Evolutionary conservation across 768 basidiomycete species (phyloP), one percentile per base, ranked within the genome.

Genomic region (Leucocoprinus leucothites): DNA sequence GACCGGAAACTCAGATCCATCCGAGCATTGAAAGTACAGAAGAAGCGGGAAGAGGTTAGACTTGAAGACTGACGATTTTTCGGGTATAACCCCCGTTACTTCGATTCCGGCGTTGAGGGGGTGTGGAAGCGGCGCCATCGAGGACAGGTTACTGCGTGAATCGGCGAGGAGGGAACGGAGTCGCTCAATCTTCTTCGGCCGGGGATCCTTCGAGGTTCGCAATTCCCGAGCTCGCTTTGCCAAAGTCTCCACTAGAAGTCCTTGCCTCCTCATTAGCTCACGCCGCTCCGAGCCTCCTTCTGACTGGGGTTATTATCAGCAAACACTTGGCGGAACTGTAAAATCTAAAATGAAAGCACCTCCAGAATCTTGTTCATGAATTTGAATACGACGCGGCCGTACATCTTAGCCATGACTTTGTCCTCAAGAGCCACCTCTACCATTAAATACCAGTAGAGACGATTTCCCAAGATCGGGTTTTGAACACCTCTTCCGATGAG

Each of bases 141-240:
- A 81, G 8, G 83, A 74, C n/a, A 98, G 81, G 35, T 82, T 85
- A 64, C 91, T 88, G 74, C 94, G 95, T 1, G 88, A 77, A 64
- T 98, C 96, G 3, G 82, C 81, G 47, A 99, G 80, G 61, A 86
- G 82, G 0, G 87, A 77, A n/a, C 90, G 87, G 6, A 99, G 77
- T 64, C 94, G 95, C 61, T 98, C 96, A 60, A 98, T 98, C 76
- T 98, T 98, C 78, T 96, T 98, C 9, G 92, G 93, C 7, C 96
- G 82, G 2, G 91, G 84, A 64, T 98, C 96, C 65, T 98, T 98
- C 0, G 90, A 93, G 5, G 80, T 85, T 22, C 94, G 85, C 1
- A 98, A 77, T 57, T 98, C 94, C 58, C 85, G 84, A 0, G 97
- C 94, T 25, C 90, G 85, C 57, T 87, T 87, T 0, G 89, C 90